Base-by-base conservation (phyloP, 345 rosid species). In the Arabidopsis arenosa region DNA sequence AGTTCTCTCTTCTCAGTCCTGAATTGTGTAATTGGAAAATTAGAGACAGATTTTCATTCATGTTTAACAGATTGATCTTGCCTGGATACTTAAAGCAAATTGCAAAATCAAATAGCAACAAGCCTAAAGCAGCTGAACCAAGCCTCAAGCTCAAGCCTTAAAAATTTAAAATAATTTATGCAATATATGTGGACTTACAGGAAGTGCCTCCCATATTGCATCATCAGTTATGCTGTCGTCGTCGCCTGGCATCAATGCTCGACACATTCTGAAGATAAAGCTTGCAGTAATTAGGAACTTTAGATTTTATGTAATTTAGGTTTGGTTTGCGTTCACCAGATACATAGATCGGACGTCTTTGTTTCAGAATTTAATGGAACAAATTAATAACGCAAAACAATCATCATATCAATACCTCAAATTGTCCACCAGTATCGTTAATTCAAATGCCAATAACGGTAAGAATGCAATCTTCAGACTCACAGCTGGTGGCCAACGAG, bases 131-230 rank as follows among this genome's bases (percentile, higher is more conserved):
- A 58, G 73, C 37, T 60, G 63, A 40, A 75, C 11, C 59, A 66
- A 75, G 62, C 7, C 43, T 41, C 55, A 52, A 23, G 47, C 43
- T 41, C 55, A 52, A 23, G 47, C 40, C 74, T 51, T 10, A 23
- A 23, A 23, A 23, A 23, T 23, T 23, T 23, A 5, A 21, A 43
- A 33, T 18, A 35, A 5, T n/a, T 26, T 15, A 55, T n/a, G 44
- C 6, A 70, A 13, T 54, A 18, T 17, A 14, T 3, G 69, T 43
- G 10, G 43, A 86, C 96, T 89, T 85, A 95, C 99, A 66, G 99
- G 97, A 63, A 95, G 87, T 59, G 99, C 89, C 80, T 95, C 97
- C 99, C 97, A 93, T 85, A 93, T 87, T 72, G 97, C 89, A 78
- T 90, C 99, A 75, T 93, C 97, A 41, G 72, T 88, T 78, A 84